Evolutionary conservation across 164 flowering plant genomes (phyloP).

Genomic region (Chimonanthus praecox): DNA sequence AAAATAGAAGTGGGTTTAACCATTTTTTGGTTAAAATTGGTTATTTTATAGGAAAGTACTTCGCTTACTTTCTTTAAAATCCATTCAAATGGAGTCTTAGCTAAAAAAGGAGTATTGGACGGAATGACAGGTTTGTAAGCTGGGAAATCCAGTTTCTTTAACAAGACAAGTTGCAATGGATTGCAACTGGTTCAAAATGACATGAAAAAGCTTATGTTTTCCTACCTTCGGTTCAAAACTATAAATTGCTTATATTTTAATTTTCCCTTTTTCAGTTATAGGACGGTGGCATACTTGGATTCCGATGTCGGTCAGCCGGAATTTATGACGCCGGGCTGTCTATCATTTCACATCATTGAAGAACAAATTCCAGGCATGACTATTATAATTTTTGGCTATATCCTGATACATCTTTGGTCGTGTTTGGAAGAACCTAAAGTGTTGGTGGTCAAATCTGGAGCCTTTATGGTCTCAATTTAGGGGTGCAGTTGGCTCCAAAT

Average conservation of each 20-base stretch:
- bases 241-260: no score
- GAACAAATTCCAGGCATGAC: conserved; percentile 51
- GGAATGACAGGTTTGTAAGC: no score
- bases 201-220: no score
- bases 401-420: neutral
- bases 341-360: conserved; percentile 67
- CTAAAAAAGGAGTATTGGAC: no score
- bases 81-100: neutral
- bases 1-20: no score
- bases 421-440: neutral
- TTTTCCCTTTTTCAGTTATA: conserved; percentile 39
- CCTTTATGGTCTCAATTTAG: neutral
- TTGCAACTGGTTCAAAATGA: no score
- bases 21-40: no score
- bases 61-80: no score
- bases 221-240: no score
- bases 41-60: no score
- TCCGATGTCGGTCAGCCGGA: conserved; percentile 97
- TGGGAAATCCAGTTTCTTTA: no score
- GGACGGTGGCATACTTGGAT: conserved; percentile 78
- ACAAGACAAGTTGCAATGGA: no score
- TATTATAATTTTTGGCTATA: neutral
- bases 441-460: neutral
- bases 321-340: conserved; percentile 87
- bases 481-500: neutral